Evolutionary conservation across 1,284 basidiomycete species (phyloP).

Genomic region (Rhodotorula sp.): DNA sequence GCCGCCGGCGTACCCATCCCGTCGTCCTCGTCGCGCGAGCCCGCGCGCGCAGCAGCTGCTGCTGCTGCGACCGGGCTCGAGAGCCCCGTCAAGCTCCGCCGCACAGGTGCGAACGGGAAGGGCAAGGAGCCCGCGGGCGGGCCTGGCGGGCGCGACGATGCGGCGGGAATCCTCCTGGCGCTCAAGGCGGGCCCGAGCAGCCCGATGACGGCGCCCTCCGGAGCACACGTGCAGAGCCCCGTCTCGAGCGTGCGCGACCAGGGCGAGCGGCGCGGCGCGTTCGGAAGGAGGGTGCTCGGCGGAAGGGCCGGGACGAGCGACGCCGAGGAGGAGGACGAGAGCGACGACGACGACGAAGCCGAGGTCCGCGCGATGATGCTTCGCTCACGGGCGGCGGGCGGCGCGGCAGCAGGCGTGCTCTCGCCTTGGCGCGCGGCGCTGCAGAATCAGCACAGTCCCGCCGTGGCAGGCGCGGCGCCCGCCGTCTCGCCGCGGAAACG

Average conservation of each 20-base stretch:
- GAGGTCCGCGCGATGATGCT: conserved; percentile 6
- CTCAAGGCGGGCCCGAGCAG: conserved; percentile 33
- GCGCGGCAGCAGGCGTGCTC: neutral
- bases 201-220: conserved; percentile 11
- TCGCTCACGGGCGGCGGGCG: conserved; percentile 1
- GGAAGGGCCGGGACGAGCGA: neutral
- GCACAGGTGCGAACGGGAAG: conserved; percentile 2
- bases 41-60: neutral
- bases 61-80: neutral
- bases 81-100: conserved; percentile 18
- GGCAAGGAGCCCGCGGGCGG: conserved; percentile 1
- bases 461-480: neutral
- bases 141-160: conserved; percentile 24
- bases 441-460: neutral
- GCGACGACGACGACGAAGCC: conserved; percentile 12
- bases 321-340: neutral
- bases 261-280: neutral
- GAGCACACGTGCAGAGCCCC: conserved; percentile 4
- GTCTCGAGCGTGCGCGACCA: conserved; percentile 16
- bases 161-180: conserved; percentile 36
- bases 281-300: neutral
- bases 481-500: conserved; percentile 26
- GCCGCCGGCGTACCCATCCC: conserved; percentile 5
- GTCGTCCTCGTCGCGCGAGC: neutral
- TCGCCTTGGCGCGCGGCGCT: conserved; percentile 8